Conservation (phyloP, 352 stramenopile genomes). For the Phytophthora chlamydospora region DNA sequence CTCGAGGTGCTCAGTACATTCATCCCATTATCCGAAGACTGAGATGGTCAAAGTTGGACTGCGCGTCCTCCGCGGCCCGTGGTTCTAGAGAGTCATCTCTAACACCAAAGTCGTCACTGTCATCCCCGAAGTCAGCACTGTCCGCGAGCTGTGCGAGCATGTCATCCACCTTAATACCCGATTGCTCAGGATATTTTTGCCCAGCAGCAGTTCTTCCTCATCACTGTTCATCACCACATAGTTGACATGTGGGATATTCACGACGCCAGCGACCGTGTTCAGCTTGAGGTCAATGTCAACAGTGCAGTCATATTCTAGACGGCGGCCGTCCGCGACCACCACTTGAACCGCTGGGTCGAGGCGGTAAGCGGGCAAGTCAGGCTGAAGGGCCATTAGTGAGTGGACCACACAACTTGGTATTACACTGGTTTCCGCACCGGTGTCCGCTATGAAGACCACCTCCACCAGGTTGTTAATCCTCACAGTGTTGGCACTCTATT, state of each 20-base stretch:
- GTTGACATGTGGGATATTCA: not conserved
- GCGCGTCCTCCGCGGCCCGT: not conserved
- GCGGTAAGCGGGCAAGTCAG: not conserved
- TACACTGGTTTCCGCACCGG: not conserved
- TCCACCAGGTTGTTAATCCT: slow-evolving; percentile 5
- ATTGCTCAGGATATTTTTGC: slow-evolving; percentile 1
- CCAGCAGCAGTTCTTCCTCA: slow-evolving; percentile 4
- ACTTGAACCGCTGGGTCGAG: not conserved
- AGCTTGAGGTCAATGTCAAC: slow-evolving; percentile 2
- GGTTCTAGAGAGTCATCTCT: slow-evolving; percentile 1
- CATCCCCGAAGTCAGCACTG: slow-evolving; percentile 1
- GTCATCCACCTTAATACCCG: slow-evolving; percentile 12
- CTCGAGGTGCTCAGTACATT: not conserved
- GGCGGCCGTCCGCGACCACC: slow-evolving; percentile 1
- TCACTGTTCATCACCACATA: slow-evolving; percentile 7
- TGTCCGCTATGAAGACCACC: not conserved
- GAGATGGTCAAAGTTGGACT: no score
- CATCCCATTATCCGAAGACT: not conserved
- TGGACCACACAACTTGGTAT: slow-evolving; percentile 7
- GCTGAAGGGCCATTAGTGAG: slow-evolving; percentile 2
- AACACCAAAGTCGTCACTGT: slow-evolving; percentile 1
- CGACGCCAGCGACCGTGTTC: slow-evolving; percentile 7
- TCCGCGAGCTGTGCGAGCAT: slow-evolving; percentile 13
- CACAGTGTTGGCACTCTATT: not conserved
- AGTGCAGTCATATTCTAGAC: slow-evolving; percentile 5